Base-by-base conservation (phyloP, 2,329 filamentous ascomycete species). In the Magnaporthiopsis rhizophila region DNA sequence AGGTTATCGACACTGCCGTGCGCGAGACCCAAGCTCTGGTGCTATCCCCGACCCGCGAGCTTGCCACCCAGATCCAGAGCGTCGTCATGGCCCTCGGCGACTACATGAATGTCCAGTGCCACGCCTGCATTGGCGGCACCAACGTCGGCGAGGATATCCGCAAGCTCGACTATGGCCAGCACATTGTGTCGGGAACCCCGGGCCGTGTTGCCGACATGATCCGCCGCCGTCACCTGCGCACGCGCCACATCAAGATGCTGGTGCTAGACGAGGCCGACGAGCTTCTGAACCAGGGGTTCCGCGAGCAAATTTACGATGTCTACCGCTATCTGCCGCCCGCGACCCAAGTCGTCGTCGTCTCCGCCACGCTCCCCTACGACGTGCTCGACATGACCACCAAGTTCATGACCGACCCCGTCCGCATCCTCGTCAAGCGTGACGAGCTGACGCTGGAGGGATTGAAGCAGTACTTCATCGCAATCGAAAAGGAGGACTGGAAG, bases 401-500 rank as follows among this genome's bases (percentile, higher is more conserved):
- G 85, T 99, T 99, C 87, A 99, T 99, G 95, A 93, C 92, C 74
- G 95, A 99, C 81, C 95, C 95, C 71, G 91, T 99, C 79, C 93
- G 95, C 77, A 98, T 99, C 77, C 86, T 99, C 72, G 95, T 99
- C 81, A 99, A 99, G 90, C 97, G 97, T 88, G 94, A 96, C 76
- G 95, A 99, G 80, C 89, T 99, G 80, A 99, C 95, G 75, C 92
- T 99, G 66, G 95, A 99, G 83, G 95, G 95, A 91, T 96, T 99
- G 78, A 99, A 99, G 87, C 95, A 99, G 80, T 99, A 97, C 85
- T 99, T 97, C 85, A 98, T 99, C 81, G 95, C 95, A 66, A 95
- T 99, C 67, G 95, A 99, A 86, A 98, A 99, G 87, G 95, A 99
- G 80, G 95, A 99, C 77, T 99, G 95, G 95, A 99, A 99, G 84